Percentiles rank a stretch among this genome's conserved stretches.
Conservation (phyloP, 2,329 filamentous ascomycete genomes). For the Sporothrix variecibatus region DNA sequence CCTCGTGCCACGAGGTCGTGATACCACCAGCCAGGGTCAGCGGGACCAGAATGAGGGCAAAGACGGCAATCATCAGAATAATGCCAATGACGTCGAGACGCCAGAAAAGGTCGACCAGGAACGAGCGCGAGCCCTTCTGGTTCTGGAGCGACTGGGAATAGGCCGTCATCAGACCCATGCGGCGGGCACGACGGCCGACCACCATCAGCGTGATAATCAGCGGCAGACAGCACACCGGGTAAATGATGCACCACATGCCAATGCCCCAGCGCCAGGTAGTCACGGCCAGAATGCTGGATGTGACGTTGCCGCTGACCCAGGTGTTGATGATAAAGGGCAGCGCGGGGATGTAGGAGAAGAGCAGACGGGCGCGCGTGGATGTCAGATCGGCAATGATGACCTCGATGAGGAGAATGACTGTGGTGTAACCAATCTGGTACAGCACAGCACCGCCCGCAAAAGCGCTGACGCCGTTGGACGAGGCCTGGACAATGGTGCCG, state of each 20-base stretch:
- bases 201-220: conserved; percentile 46
- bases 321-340: conserved; percentile 63
- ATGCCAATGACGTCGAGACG: conserved; percentile 49
- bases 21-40: conserved; percentile 50
- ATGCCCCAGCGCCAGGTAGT: conserved; percentile 64
- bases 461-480: conserved; percentile 47
- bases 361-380: conserved; percentile 61
- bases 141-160: conserved; percentile 36
- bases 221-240: conserved; percentile 57
- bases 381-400: conserved; percentile 66
- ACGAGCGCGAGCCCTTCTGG: conserved; percentile 31
- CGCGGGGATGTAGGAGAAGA: conserved; percentile 66
- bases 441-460: conserved; percentile 61
- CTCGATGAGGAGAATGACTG: conserved; percentile 61
- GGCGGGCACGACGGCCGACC: conserved; percentile 55
- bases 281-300: conserved; percentile 49
- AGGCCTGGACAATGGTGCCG: conserved; percentile 55
- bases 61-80: conserved; percentile 49
- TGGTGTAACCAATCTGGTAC: conserved; percentile 66
- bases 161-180: conserved; percentile 47
- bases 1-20: conserved; percentile 41
- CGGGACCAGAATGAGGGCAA: conserved; percentile 49
- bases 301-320: conserved; percentile 63
- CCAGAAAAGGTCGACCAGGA: conserved; percentile 49
- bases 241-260: conserved; percentile 66